A percentile compares a stretch with the other conserved stretches of the same genome.
Evolutionary conservation across 148 eudicot species (phyloP).

Genomic region (Camellia granthamiana): DNA sequence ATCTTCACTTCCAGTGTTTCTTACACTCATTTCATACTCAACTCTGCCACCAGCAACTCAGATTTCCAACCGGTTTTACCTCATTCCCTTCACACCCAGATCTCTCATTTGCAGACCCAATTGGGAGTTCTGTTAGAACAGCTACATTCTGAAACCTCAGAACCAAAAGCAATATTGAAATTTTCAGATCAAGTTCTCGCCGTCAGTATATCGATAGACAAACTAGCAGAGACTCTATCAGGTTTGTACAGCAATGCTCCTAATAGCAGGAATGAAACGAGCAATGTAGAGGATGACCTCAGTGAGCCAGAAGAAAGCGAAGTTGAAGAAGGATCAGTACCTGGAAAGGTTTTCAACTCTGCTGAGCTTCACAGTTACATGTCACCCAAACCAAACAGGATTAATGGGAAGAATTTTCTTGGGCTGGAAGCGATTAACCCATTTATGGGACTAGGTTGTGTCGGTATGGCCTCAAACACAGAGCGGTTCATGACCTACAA

Average conservation of each 20-base stretch:
- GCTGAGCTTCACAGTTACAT: slow-evolving; percentile 15
- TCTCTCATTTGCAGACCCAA: slow-evolving; percentile 22
- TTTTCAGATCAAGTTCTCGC: slow-evolving; percentile 24
- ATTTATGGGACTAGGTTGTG: slow-evolving; percentile 18
- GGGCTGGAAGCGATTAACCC: slow-evolving; percentile 22
- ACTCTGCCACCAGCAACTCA: neutral
- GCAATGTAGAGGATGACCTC: slow-evolving; percentile 22
- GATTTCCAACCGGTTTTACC: slow-evolving; percentile 14
- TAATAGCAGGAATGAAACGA: slow-evolving; percentile 8
- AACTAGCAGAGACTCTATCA: slow-evolving; percentile 19
- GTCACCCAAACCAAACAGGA: slow-evolving; percentile 26
- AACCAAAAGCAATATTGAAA: neutral
- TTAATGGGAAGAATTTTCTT: slow-evolving; percentile 24
- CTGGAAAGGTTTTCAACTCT: slow-evolving; percentile 11
- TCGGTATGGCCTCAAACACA: slow-evolving; percentile 7
- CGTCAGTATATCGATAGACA: slow-evolving; percentile 23
- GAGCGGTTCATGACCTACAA: slow-evolving; percentile 26
- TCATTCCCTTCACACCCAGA: slow-evolving; percentile 17
- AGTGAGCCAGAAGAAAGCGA: slow-evolving; percentile 18
- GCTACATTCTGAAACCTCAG: slow-evolving; percentile 13
- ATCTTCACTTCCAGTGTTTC: slow-evolving; percentile 12
- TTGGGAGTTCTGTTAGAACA: slow-evolving; percentile 15
- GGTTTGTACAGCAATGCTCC: slow-evolving; percentile 8
- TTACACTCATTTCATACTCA: neutral
- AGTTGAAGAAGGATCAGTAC: slow-evolving; percentile 2